These are phyloP conservation scores for Hymenoscyphus repandus DNA, from an alignment of 2,329 filamentous ascomycete species.

Conservation along the genomic window DNA sequence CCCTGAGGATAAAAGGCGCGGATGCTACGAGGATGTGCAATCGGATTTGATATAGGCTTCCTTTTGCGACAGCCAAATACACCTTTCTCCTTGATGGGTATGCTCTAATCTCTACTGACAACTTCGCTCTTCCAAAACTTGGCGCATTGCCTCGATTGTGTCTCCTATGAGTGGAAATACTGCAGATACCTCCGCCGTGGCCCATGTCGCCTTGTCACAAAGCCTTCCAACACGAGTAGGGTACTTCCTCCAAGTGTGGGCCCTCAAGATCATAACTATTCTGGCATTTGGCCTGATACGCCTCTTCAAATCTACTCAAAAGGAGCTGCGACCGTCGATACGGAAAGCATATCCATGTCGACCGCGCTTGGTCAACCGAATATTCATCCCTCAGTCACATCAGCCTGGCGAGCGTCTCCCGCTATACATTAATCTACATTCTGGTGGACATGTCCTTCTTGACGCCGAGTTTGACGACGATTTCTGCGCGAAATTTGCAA, in stretches of 20 bases:
- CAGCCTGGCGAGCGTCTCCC: constrained; percentile 24
- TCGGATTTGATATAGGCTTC: too few species aligned
- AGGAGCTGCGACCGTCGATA: not conserved
- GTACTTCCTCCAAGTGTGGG: constrained; percentile 14
- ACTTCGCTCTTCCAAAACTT: too few species aligned
- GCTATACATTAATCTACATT: constrained; percentile 44
- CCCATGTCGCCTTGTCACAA: not conserved
- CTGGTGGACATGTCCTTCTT: constrained; percentile 44
- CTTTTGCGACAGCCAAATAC: too few species aligned
- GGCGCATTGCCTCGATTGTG: too few species aligned
- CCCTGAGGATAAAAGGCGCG: too few species aligned
- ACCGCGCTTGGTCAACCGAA: constrained; percentile 23
- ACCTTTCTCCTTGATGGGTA: too few species aligned
- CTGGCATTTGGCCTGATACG: not conserved
- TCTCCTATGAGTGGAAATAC: too few species aligned
- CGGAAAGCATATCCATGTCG: constrained; percentile 5
- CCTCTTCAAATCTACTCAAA: not conserved
- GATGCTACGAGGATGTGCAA: too few species aligned
- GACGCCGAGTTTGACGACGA: constrained; percentile 38
- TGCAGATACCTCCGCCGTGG: not conserved
- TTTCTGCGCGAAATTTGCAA: constrained; percentile 40
- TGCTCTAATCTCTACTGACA: too few species aligned
- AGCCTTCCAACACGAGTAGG: constrained; percentile 7
- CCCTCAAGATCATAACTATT: constrained; percentile 12
- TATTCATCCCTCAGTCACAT: constrained; percentile 36